Evolutionary conservation across 495 filamentous ascomycete species (phyloP), one percentile per base, ranked within the genome.

Genomic region (Trypethelium eluteriae): DNA sequence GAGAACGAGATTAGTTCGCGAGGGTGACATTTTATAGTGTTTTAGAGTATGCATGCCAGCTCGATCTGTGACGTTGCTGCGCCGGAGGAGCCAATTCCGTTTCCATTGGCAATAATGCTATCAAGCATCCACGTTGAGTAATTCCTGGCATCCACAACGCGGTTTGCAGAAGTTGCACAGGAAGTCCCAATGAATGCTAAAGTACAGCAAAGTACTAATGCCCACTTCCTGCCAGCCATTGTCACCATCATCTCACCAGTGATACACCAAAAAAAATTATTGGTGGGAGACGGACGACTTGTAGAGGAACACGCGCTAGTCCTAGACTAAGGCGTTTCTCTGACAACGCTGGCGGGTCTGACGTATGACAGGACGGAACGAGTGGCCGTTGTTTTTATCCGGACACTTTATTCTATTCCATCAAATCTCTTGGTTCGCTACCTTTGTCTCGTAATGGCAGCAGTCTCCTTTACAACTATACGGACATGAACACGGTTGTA

Each of bases 121-220:
- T 53, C 49, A 18, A 53, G 49, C 49, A 53, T 53, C 49, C 49
- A 53, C 14, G 49, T 53, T 53, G 49, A 53, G n/a, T 53, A 53
- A 18, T 53, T 53, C 16, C 25, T 53, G n/a, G 49, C 49, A 53
- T 53, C 49, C 10, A 53, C 49, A 18, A 18, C 49, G 49, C 25
- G 49, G 25, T 18, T 53, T 18, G 16, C 12, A 53, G 25, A 12
- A 18, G 49, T 53, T 53, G 49, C 49, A 16, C 16, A 18, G n/a
- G 49, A 53, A 53, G 16, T 53, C 5, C 25, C n/a, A 18, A 18
- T 53, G 16, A 53, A 14, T 53, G 25, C 25, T 18, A 18, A 5
- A 53, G 49, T 53, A 53, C 16, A 53, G 25, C 14, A 11, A 18
- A 53, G 49, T 18, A 53, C 10, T 46, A 62, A 50, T 84, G 82